Conservation (phyloP, 108 stramenopile species). For the Seminavis robusta region DNA sequence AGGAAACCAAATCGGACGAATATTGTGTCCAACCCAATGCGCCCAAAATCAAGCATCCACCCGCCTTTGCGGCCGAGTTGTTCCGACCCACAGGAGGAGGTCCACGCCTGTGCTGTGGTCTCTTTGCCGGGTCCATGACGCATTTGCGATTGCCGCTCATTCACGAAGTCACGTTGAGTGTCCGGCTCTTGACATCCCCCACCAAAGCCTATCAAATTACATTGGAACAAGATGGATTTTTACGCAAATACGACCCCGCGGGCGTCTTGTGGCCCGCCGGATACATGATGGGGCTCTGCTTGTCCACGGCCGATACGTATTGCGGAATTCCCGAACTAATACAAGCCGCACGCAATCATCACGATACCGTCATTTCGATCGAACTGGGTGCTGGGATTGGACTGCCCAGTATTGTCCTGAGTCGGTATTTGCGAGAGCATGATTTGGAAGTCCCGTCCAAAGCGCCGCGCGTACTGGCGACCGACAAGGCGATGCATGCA, state of each 20-base stretch:
- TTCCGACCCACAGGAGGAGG: too few relatives aligned
- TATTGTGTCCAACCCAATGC: too few relatives aligned
- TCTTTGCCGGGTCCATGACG: slow-evolving; percentile 12
- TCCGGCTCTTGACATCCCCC: background rate
- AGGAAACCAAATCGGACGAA: too few relatives aligned
- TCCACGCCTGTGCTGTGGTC: slow-evolving; percentile 19
- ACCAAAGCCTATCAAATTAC: slow-evolving; percentile 2
- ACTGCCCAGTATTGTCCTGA: slow-evolving; percentile 44
- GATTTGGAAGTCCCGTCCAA: background rate
- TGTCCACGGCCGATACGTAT: slow-evolving; percentile 27
- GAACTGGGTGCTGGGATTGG: slow-evolving; percentile 60
- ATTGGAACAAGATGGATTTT: slow-evolving; percentile 57
- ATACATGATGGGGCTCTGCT: slow-evolving; percentile 51
- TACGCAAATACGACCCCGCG: slow-evolving; percentile 47
- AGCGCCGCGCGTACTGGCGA: slow-evolving; percentile 21
- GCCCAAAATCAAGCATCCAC: too few relatives aligned
- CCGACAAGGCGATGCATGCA: slow-evolving; percentile 22
- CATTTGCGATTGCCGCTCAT: slow-evolving; percentile 23
- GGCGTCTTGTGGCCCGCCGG: slow-evolving; percentile 61
- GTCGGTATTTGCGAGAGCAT: slow-evolving; percentile 10
- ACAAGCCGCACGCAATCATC: too few relatives aligned
- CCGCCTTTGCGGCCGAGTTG: too few relatives aligned
- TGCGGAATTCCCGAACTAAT: slow-evolving; percentile 48
- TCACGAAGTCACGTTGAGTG: slow-evolving; percentile 17
- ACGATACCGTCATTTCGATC: slow-evolving; percentile 8